These are phyloP conservation scores for Candida mesenterica DNA, from an alignment of 1,139 yeast species.

Conservation along the genomic window DNA sequence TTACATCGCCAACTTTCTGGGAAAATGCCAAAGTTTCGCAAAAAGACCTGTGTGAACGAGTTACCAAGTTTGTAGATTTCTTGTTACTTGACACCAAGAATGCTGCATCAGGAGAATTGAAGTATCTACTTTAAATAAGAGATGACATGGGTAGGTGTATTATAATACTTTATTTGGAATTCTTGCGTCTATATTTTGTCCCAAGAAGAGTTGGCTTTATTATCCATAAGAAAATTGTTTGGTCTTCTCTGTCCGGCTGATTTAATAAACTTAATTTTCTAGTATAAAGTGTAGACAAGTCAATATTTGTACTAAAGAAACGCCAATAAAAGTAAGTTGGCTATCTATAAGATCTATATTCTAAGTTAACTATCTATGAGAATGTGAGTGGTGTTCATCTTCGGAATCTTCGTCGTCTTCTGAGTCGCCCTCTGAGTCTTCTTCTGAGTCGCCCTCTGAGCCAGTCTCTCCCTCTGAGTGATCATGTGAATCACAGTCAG, in stretches of 20 bases:
- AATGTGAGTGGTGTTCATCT: neutral
- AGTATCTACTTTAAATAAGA: conserved; percentile 5
- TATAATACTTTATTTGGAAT: no score
- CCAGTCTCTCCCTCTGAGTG: conserved; percentile 8
- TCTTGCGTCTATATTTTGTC: no score
- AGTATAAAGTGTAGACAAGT: no score
- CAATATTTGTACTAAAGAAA: no score
- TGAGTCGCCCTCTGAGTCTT: conserved; percentile 3
- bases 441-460: conserved; percentile 5
- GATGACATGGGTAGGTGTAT: neutral
- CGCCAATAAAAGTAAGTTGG: no score
- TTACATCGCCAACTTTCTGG: conserved; percentile 26
- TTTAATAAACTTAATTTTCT: no score
- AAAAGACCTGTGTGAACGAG: conserved; percentile 24
- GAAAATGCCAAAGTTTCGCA: conserved; percentile 21
- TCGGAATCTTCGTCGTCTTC: conserved; percentile 1
- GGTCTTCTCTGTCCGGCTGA: no score
- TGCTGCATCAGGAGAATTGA: conserved; percentile 10
- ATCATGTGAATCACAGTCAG: conserved; percentile 10
- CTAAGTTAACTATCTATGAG: no score
- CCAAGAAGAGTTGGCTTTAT: no score
- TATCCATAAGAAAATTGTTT: no score
- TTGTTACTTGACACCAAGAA: conserved; percentile 24
- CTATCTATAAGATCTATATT: no score
- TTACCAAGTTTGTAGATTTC: conserved; percentile 25